These are phyloP conservation scores for Penicillium coffeae DNA, from an alignment of 495 filamentous ascomycete genomes.

Conservation along the genomic window DNA sequence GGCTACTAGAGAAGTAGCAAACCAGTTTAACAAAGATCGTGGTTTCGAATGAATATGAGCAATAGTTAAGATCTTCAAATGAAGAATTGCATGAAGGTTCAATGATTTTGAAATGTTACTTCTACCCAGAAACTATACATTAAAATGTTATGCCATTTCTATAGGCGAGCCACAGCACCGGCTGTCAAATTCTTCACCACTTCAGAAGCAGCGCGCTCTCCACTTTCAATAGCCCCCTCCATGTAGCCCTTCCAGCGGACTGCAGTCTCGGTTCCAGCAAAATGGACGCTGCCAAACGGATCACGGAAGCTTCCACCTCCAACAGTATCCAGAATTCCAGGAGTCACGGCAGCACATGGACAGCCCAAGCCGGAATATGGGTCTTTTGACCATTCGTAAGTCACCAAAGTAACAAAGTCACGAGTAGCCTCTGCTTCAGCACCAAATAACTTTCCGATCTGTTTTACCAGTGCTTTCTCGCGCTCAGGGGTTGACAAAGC, in stretches of 20 bases:
- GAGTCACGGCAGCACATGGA: conserved; percentile 22
- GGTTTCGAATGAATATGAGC: too few species aligned
- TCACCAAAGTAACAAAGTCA: conserved; percentile 14
- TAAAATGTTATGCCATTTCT: too few species aligned
- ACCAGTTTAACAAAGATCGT: conserved; percentile 33
- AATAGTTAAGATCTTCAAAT: too few species aligned
- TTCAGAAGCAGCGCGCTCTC: conserved; percentile 35
- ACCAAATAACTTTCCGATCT: conserved; percentile 12
- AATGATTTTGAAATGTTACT: too few species aligned
- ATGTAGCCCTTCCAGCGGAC: conserved; percentile 46
- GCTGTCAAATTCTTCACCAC: too few species aligned
- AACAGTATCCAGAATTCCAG: conserved; percentile 19
- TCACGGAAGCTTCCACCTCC: conserved; percentile 16
- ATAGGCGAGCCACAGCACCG: too few species aligned
- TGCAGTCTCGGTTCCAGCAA: conserved; percentile 45
- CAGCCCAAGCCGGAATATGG: conserved; percentile 20
- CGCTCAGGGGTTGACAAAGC: conserved; percentile 15
- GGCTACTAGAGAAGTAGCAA: conserved; percentile 36
- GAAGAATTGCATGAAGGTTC: too few species aligned
- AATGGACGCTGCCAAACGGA: conserved; percentile 38
- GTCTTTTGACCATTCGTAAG: conserved; percentile 30
- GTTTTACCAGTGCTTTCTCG: conserved; percentile 3
- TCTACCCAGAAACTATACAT: too few species aligned
- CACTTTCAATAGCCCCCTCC: conserved; percentile 43
- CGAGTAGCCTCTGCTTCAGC: conserved; percentile 3